Base-by-base conservation (phyloP, 805 yeast genomes). In the Spathaspora boniae region DNA sequence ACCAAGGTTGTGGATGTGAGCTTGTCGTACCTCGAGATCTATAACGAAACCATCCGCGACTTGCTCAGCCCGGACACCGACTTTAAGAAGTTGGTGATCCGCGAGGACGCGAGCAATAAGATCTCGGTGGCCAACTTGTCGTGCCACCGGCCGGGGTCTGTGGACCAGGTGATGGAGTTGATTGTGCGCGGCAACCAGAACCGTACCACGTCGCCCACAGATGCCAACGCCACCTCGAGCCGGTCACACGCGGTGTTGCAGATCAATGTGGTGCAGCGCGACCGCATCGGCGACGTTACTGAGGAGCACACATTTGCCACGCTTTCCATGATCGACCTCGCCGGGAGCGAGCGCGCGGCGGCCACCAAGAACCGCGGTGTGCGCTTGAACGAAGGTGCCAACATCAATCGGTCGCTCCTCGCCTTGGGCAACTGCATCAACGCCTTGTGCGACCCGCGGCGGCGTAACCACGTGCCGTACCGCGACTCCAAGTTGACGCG, bases 381-480 rank as follows among this genome's bases (percentile, higher is more conserved):
- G 20, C 63, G 96, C 32, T 68, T 91, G 9, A 75, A 77, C 37
- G 98, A 91, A 56, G 97, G 98, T 18, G 98, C 97, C 9, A 86
- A 86, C 55, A 91, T 91, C 53, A 91, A 91, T 62, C 78, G 80
- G 54, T 87, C 96, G 0, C 65, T 91, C 29, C 60, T 91, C 32
- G 96, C 98, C 0, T 68, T 91, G 30, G 98, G 97, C 0, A 89
- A 88, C 52, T 91, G 97, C 58, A 89, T 91, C 43, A 88, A 87
- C 57, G 96, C 97, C 1, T 65, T 89, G 28, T 86, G 96, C 60
- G 88, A 82, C 45, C 76, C 78, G 4, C 70, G 80, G 38, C 65
- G 75, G 33, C 62, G 76, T 40, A 70, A 74, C 48, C 96, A 88
- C 61, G 76, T 91, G 8, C 98, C 98, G 0, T 91, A 86, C 57